These are phyloP conservation scores for Arthroderma sp. DNA, from an alignment of 2,329 filamentous ascomycete genomes.

Conservation along the genomic window DNA sequence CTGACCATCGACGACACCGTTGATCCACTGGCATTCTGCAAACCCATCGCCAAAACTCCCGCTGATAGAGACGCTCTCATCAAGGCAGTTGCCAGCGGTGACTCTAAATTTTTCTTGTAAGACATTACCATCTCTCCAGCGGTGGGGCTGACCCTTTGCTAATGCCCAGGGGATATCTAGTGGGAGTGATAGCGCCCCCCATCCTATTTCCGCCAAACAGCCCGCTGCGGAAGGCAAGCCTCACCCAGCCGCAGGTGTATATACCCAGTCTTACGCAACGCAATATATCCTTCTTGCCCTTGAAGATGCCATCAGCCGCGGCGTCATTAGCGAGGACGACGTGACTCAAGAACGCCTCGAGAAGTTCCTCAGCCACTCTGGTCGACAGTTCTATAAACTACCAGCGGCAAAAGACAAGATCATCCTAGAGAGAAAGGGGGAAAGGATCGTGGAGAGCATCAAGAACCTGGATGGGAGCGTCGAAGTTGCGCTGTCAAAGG, in stretches of 20 bases:
- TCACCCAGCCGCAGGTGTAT: conserved; percentile 42
- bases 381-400: conserved; percentile 46
- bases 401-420: conserved; percentile 35
- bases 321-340: conserved; percentile 40
- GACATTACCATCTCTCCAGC: not conserved
- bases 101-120: conserved; percentile 49
- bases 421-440: conserved; percentile 37
- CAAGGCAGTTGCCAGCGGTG: conserved; percentile 41
- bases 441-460: conserved; percentile 37
- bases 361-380: conserved; percentile 45
- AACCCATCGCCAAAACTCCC: conserved; percentile 60
- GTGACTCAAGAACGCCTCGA: conserved; percentile 43
- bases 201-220: conserved; percentile 43
- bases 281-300: conserved; percentile 47
- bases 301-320: conserved; percentile 41
- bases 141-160: not conserved
- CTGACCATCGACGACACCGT: conserved; percentile 62
- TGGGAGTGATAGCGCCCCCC: conserved; percentile 57
- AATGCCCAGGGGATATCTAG: not conserved
- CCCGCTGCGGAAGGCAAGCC: conserved; percentile 9
- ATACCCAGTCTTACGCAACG: conserved; percentile 49
- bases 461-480: conserved; percentile 36
- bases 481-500: conserved; percentile 31
- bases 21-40: conserved; percentile 68
- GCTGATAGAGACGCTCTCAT: conserved; percentile 61